Percentiles rank a stretch among this genome's conserved stretches.
Conservation (phyloP, 108 stramenopile species). For the Fistulifera pelliculosa region DNA sequence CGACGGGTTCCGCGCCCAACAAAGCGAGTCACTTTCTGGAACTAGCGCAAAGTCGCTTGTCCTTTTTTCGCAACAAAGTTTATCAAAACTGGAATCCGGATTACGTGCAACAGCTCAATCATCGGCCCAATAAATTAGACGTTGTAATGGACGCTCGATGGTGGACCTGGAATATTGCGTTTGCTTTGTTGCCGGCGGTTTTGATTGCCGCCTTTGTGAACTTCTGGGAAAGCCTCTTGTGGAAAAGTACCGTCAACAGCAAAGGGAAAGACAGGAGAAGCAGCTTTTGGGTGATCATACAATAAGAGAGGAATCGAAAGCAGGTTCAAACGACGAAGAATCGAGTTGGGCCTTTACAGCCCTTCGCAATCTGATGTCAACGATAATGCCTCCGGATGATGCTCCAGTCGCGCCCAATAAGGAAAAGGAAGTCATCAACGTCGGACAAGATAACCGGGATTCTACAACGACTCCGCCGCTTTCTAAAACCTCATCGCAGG, state of each 20-base stretch:
- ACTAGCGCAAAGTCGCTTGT: neutral
- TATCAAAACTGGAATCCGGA: slow-evolving; percentile 3
- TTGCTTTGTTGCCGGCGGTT: slow-evolving; percentile 21
- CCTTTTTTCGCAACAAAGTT: neutral
- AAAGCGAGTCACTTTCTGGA: neutral
- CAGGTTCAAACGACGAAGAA: too few species aligned
- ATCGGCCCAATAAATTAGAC: neutral
- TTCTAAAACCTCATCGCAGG: too few species aligned
- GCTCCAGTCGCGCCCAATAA: too few species aligned
- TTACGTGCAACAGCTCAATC: neutral
- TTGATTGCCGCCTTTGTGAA: slow-evolving; percentile 26
- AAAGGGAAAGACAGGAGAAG: too few species aligned
- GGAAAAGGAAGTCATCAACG: too few species aligned
- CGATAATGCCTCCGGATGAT: too few species aligned
- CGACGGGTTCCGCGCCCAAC: neutral
- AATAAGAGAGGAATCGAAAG: too few species aligned
- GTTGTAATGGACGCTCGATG: slow-evolving; percentile 12
- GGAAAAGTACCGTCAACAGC: neutral
- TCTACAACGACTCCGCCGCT: too few species aligned
- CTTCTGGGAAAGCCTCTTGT: slow-evolving; percentile 4
- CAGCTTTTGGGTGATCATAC: too few species aligned
- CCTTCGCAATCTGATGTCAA: too few species aligned
- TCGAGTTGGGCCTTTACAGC: too few species aligned
- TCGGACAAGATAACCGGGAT: too few species aligned
- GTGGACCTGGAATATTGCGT: slow-evolving; percentile 40